Evolutionary conservation across 2,329 filamentous ascomycete species (phyloP), one percentile per base, ranked within the genome.

Genomic region (Lasiodiplodia hormozganensis): DNA sequence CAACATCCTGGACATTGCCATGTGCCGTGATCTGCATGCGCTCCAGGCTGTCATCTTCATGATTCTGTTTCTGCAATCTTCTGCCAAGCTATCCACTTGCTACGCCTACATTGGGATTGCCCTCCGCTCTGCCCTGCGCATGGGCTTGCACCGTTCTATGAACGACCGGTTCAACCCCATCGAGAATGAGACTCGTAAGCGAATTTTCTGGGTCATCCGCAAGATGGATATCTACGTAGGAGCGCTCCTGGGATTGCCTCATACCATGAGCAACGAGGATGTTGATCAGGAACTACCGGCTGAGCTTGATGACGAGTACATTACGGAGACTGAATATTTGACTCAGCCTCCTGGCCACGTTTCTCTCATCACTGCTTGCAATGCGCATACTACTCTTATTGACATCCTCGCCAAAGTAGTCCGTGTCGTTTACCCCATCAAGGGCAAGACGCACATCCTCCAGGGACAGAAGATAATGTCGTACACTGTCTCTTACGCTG

Each of bases 361-460:
- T 2, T 85, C 87, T 4, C 73, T 89, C n/a, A 85, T 89, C 79
- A 83, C 84, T 28, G 88, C 86, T 18, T 85, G 85, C 70, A 90
- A 89, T 74, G 86, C 86, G 2, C 88, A 90, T 70, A 87, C 86
- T 4, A 82, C 82, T 54, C 80, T 90, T 25, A 83, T 87, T 5
- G 81, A 83, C 49, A 85, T 90, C 47, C 78, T 90, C 36, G 80
- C 85, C 65, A 90, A 90, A 75, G 88, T 89, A 56, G 87, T 89
- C 62, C 86, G 85, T 73, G 87, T 88, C 66, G 86, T 90, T 12
- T 90, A 90, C 73, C 88, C 88, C 0, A 85, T 89, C 70, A 89
- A 90, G 73, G 82, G 81, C 21, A 79, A 74, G 25, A 68, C 65
- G 14, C 54, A 68, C 8, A 52, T 54, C 28, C 23, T 62, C 16